These are phyloP conservation scores for Dictyostelium capitatum DNA, from an alignment of 78 protist species.

Conservation along the genomic window DNA sequence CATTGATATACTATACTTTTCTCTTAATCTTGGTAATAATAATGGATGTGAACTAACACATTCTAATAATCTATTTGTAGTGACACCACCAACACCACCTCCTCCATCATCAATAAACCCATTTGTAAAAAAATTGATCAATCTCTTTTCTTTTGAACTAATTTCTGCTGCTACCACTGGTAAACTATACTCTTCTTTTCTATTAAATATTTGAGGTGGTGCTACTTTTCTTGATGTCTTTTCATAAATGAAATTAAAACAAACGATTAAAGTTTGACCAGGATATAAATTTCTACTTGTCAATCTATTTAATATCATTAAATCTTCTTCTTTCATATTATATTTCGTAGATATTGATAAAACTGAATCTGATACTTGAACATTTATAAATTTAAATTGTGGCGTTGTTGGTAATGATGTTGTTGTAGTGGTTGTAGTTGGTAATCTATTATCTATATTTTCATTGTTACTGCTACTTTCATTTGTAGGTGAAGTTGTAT, in stretches of 20 bases:
- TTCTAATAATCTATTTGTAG: not conserved
- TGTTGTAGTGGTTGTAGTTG: no score
- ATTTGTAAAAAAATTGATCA: not conserved
- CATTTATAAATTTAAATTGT: constrained; percentile 38
- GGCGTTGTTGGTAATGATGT: not conserved
- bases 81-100: not conserved
- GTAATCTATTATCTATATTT: not conserved
- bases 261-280: constrained; percentile 55
- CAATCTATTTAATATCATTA: constrained; percentile 67
- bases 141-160: not conserved
- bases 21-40: constrained; percentile 31
- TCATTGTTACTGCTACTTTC: not conserved
- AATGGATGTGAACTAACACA: not conserved
- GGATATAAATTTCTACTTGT: constrained; percentile 12
- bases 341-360: constrained; percentile 64
- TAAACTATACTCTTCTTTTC: no score
- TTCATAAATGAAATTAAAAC: constrained; percentile 6
- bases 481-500: not conserved
- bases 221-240: no score
- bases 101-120: constrained; percentile 3
- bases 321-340: constrained; percentile 64
- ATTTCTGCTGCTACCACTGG: no score
- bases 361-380: constrained; percentile 64
- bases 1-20: constrained; percentile 9
- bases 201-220: no score